Conservation (phyloP, 306 rosid genomes). For the Senna siamea region DNA sequence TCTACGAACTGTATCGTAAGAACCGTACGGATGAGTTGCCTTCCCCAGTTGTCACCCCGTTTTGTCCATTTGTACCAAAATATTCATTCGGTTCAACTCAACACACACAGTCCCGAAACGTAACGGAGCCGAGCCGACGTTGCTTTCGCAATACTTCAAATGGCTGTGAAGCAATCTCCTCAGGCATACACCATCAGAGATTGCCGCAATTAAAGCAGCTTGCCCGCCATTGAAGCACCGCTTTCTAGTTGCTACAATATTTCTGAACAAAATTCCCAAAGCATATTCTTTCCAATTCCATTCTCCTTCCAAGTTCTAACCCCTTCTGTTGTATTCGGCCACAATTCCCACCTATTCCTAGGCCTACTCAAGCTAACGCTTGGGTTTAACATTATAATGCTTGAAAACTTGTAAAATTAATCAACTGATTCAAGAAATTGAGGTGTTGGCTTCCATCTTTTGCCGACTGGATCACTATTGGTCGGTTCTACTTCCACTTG, state of each 20-base stretch:
- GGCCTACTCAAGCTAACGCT: neutral
- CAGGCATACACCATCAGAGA: neutral
- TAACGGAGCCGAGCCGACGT: slow-evolving; percentile 1
- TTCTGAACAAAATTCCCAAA: neutral
- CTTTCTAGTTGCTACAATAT: neutral
- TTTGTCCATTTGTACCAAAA: neutral
- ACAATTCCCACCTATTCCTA: neutral
- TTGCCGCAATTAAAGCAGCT: neutral
- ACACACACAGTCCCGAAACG: neutral
- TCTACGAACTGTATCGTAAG: neutral
- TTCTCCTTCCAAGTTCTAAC: neutral
- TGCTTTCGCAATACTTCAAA: slow-evolving; percentile 15
- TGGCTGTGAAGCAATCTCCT: neutral
- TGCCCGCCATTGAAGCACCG: slow-evolving; percentile 17
- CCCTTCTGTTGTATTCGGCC: neutral
- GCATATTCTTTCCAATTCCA: neutral
- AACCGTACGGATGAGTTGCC: neutral
- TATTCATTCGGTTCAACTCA: neutral
- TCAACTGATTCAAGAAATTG: slow-evolving; percentile 13
- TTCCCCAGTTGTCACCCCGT: neutral
- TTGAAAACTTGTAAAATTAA: slow-evolving; percentile 34
- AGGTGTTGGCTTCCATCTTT: slow-evolving; percentile 7
- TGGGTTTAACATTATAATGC: neutral
- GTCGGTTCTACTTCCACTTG: neutral
- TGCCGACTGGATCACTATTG: slow-evolving; percentile 23